Evolutionary conservation across 2,329 filamentous ascomycete genomes (phyloP).

Genomic region (Hypomyces rosellus): DNA sequence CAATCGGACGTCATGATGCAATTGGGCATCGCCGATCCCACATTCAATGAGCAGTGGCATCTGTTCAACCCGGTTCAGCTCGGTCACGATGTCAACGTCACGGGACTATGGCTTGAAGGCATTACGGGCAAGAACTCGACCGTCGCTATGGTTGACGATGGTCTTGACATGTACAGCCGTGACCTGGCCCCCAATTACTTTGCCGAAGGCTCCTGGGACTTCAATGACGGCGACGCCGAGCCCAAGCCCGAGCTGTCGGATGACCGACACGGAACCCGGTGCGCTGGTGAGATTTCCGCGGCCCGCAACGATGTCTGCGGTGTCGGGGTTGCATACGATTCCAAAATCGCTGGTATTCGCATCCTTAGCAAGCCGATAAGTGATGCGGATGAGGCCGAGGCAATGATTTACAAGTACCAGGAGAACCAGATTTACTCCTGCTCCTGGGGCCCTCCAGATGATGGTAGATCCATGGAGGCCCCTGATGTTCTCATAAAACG

Average conservation of each 20-base stretch:
- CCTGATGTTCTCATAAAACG: constrained; percentile 81
- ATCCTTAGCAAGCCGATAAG: constrained; percentile 88
- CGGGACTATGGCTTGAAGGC: constrained; percentile 82
- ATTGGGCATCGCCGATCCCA: constrained; percentile 79
- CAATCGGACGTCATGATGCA: constrained; percentile 55
- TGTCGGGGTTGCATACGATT: constrained; percentile 90
- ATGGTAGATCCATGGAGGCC: constrained; percentile 88
- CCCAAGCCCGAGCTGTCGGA: constrained; percentile 78
- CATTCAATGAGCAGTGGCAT: constrained; percentile 95
- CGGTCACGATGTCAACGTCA: constrained; percentile 95
- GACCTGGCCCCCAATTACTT: constrained; percentile 94
- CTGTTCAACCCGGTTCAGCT: constrained; percentile 73
- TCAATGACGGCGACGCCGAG: constrained; percentile 76
- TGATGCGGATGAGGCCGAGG: constrained; percentile 85
- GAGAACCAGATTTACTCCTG: constrained; percentile 97
- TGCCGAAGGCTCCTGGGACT: constrained; percentile 87
- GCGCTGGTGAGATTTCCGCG: constrained; percentile 88
- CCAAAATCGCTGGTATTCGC: constrained; percentile 82
- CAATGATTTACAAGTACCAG: constrained; percentile 87
- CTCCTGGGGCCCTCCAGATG: constrained; percentile 95
- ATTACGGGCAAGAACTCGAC: constrained; percentile 85
- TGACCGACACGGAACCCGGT: constrained; percentile 87
- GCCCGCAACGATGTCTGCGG: constrained; percentile 91
- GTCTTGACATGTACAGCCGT: constrained; percentile 89
- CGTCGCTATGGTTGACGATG: constrained; percentile 93